Conservation (phyloP, 2,329 filamentous ascomycete species). For the Canariomyces notabilis region DNA sequence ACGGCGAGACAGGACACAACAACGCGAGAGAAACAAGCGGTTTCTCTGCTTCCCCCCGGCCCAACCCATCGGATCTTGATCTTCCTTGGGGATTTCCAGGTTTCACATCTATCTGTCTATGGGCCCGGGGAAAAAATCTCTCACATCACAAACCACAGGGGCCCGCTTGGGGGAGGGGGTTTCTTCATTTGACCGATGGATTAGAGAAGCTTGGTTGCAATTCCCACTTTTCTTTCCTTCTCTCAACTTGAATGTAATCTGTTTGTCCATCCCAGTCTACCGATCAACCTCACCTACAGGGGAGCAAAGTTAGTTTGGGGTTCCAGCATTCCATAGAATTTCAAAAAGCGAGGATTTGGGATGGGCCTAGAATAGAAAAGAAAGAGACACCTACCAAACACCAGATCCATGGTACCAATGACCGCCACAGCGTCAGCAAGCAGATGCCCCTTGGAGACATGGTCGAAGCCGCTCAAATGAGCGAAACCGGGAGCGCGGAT, state of each 20-base stretch:
- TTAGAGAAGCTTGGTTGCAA: conserved; percentile 20
- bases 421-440: conserved; percentile 95
- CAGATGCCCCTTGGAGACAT: conserved; percentile 85
- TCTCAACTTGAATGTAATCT: conserved; percentile 4
- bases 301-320: conserved; percentile 10
- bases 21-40: conserved; percentile 13
- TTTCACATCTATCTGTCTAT: conserved; percentile 1
- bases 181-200: conserved; percentile 1
- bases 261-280: conserved; percentile 34
- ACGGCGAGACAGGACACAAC: not conserved
- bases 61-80: not conserved
- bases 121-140: conserved; percentile 1
- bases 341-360: not conserved
- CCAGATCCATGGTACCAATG: conserved; percentile 84
- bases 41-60: not conserved
- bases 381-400: conserved; percentile 62
- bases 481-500: conserved; percentile 96
- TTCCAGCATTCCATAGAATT: not conserved
- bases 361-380: not conserved
- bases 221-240: conserved; percentile 20
- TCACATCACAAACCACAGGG: conserved; percentile 28
- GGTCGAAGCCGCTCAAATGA: conserved; percentile 90
- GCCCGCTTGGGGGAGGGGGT: conserved; percentile 3
- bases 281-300: conserved; percentile 55
- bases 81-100: not conserved